Base-by-base conservation (phyloP, 257 asterid genomes). In the Rhazya stricta region DNA sequence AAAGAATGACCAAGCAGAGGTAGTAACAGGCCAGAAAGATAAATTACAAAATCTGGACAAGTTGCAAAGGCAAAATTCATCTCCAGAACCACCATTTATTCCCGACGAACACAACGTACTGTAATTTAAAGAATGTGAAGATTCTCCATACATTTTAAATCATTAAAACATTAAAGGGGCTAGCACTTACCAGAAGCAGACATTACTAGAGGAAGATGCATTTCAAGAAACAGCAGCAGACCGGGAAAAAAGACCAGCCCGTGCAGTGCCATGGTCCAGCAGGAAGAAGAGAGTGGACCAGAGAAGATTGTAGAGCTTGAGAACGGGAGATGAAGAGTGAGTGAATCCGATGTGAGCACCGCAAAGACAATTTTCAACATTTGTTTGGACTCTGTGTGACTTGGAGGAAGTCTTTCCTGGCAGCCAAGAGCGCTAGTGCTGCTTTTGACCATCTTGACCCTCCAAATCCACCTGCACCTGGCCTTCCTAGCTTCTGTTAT, bases 161-260 rank as follows among this genome's bases (percentile, higher is more conserved):
- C 51, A 43, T n/a, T 21, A 70, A n/a, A 29, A 36, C 68, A 32
- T 57, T 5, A 29, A 67, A 71, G 25, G 11, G 50, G 39, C 8
- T n/a, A n/a, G 23, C 11, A 70, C 79, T 80, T 73, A 91, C 96
- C 96, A 60, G 81, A 68, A 74, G 93, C 90, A 71, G 82, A 81
- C 86, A 73, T 74, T 73, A 88, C 53, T 13, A n/a, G 63, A 69
- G 83, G 56, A 83, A 84, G 68, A 2, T 63, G 83, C 85, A 79
- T 72, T 83, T 79, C 61, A 73, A 86, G 85, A 77, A 86, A 71
- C 69, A 85, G 21, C 53, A 79, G 83, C 53, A 88, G 75, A 73
- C 74, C 81, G 46, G 81, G 87, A 75, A 84, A 81, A 37, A 74
- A 73, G 72, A 79, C 43, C 62, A 81, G 54, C 77, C 77, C 61